phyloP scores from a whole-genome alignment of 139 green algal species.

The Tetradesmus lagerheimii region DNA sequence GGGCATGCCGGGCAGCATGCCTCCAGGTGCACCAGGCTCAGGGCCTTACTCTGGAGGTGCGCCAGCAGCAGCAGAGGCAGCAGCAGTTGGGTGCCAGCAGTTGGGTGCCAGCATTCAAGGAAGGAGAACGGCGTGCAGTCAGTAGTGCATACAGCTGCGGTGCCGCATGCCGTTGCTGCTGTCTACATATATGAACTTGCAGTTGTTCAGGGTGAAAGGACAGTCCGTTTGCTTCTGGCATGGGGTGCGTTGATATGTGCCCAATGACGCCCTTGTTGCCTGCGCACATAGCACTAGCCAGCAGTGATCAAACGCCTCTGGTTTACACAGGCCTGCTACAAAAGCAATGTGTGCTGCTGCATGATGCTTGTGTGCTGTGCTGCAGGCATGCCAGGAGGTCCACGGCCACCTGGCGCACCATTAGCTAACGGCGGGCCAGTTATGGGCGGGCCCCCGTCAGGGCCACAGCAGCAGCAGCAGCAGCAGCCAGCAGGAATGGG shows the following conservation, averaged over 20 bases:
- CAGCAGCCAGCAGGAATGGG: background rate
- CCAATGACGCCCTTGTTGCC: too few species aligned
- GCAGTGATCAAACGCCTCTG: too few species aligned
- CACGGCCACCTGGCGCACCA: background rate
- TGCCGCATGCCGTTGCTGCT: too few species aligned
- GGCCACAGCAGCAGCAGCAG: slow-evolving; percentile 26
- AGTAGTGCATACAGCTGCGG: too few species aligned
- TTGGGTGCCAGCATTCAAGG: too few species aligned
- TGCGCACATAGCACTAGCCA: too few species aligned
- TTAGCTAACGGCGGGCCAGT: background rate
- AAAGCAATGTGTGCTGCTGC: background rate
- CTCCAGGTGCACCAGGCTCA: background rate
- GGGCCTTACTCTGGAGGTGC: slow-evolving; percentile 5
- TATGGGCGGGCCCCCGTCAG: background rate
- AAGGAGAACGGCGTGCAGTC: too few species aligned
- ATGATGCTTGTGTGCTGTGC: background rate
- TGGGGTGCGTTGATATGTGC: too few species aligned
- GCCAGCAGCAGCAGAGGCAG: background rate
- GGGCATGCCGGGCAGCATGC: background rate
- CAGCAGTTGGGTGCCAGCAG: too few species aligned
- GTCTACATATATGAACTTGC: too few species aligned
- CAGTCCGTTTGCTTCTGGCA: too few species aligned
- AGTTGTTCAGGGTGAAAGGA: background rate
- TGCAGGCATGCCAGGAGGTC: slow-evolving; percentile 21
- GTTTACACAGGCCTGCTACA: too few species aligned